phyloP scores from a whole-genome alignment of 768 basidiomycete species.

The Termitomyces sp. region DNA sequence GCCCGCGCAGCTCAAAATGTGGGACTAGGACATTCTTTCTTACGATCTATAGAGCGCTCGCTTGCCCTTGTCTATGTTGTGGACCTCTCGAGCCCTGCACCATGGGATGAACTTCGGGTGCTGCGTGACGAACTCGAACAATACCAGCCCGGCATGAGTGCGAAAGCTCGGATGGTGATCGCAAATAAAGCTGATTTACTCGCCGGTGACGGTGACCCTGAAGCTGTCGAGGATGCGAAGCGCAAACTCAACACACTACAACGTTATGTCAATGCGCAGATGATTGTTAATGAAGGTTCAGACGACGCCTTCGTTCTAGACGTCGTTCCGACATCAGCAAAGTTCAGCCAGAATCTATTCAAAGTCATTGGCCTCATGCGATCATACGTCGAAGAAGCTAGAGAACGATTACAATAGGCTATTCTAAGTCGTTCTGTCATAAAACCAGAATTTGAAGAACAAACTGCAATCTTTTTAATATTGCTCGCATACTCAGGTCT shows the following conservation, averaged over 20 bases:
- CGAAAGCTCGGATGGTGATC: conserved; percentile 74
- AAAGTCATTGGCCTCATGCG: conserved; percentile 67
- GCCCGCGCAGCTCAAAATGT: conserved; percentile 80
- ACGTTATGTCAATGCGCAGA: conserved; percentile 46
- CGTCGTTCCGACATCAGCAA: conserved; percentile 81
- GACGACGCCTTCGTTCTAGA: conserved; percentile 39
- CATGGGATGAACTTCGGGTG: conserved; percentile 72
- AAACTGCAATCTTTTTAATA: background rate
- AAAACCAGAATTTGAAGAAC: background rate
- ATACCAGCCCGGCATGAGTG: conserved; percentile 74
- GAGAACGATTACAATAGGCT: conserved; percentile 11
- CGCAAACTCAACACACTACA: conserved; percentile 54
- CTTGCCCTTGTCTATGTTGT: conserved; percentile 89
- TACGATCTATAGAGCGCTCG: conserved; percentile 90
- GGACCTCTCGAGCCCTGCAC: conserved; percentile 70
- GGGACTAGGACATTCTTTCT: conserved; percentile 90
- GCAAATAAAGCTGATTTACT: conserved; percentile 95
- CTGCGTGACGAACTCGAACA: conserved; percentile 81
- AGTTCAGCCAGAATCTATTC: conserved; percentile 76
- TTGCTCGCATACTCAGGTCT: background rate
- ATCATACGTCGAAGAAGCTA: conserved; percentile 50
- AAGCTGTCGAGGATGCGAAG: conserved; percentile 46
- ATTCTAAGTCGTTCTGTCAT: background rate
- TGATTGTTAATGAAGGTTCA: conserved; percentile 23
- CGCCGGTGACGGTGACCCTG: conserved; percentile 42